Base-by-base conservation (phyloP, 2,329 filamentous ascomycete species). In the Helminthosporium solani region DNA sequence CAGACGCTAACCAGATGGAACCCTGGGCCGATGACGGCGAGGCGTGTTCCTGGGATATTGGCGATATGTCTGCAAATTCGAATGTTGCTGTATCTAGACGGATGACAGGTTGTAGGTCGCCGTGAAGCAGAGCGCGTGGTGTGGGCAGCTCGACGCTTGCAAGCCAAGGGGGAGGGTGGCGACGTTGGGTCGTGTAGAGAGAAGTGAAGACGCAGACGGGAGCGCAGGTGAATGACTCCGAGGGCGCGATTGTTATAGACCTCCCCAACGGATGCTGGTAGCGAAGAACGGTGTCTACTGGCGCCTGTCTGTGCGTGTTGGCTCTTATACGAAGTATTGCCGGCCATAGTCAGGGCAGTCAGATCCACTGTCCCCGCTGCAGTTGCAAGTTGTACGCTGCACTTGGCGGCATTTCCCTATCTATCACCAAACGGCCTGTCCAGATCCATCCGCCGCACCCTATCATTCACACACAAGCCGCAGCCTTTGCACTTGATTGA, bases 391-490 rank as follows among this genome's bases (percentile, higher is more conserved):
- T 45, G 44, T 49, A 49, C 35, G 35, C 46, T 30, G 44, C 43
- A 25, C 47, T 31, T 45, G 48, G 50, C 43, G 15, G 28, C 28
- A 31, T 43, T 42, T 45, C 31, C 20, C 36, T 33, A 37, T 42
- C 44, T 40, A 43, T 39, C 39, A 41, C 23, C 27, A 28, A 40
- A 34, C 27, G 37, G 19, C 25, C 37, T 28, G 27, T 14, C 15
- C 36, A 19, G 44, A 18, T 21, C 36, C 36, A 33, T 20, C 18
- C 18, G 31, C 33, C 35, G 16, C 28, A 30, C 15, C 56, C 56
- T 56, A 58, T 58, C 52, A 50, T 51, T 51, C 41, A 36, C 38
- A 54, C 57, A 58, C 53, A n/a, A n/a, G 56, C 40, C 42, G 28
- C 14, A 31, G 28, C 12, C 5, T 18, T 7, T 4, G 16, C 33